These are phyloP conservation scores for Chaetomium globosum DNA, from an alignment of 2,329 filamentous ascomycete species.

Conservation along the genomic window DNA sequence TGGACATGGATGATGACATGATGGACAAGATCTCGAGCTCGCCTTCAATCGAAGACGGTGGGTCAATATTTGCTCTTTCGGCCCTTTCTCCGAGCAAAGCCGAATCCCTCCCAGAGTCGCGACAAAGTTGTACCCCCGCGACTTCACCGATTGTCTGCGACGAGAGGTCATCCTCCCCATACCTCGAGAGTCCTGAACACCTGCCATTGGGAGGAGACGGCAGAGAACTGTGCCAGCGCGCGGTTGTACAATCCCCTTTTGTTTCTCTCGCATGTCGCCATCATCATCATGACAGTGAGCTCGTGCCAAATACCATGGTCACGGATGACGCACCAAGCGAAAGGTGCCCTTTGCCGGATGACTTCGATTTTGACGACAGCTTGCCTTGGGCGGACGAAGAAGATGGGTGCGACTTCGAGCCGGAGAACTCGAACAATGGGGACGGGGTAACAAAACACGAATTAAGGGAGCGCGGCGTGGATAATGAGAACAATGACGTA, in stretches of 20 bases:
- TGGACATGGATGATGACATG: conserved; percentile 84
- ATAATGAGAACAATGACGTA: not conserved
- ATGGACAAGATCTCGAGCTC: conserved; percentile 99
- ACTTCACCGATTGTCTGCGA: conserved; percentile 42
- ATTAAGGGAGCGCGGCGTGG: not conserved
- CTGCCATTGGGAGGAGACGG: conserved; percentile 38
- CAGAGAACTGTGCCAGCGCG: conserved; percentile 40
- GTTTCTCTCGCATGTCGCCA: conserved; percentile 33
- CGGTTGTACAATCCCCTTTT: conserved; percentile 31
- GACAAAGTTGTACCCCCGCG: conserved; percentile 39
- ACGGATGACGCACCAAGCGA: conserved; percentile 25
- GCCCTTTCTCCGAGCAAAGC: conserved; percentile 50
- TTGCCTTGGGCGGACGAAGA: not conserved
- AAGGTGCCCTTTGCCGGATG: not conserved
- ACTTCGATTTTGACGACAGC: not conserved
- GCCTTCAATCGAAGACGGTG: conserved; percentile 98
- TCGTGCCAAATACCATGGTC: conserved; percentile 39
- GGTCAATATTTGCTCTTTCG: conserved; percentile 58
- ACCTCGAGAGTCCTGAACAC: conserved; percentile 45
- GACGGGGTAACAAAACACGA: not conserved
- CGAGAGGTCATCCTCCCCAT: conserved; percentile 49
- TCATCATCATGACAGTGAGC: conserved; percentile 54
- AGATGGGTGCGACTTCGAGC: not conserved
- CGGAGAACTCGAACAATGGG: not conserved
- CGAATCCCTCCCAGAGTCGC: conserved; percentile 47